A percentile compares a stretch with the other conserved stretches of the same genome.
Conservation (phyloP, 1,284 basidiomycete species). For the Ceratobasidium sp. region DNA sequence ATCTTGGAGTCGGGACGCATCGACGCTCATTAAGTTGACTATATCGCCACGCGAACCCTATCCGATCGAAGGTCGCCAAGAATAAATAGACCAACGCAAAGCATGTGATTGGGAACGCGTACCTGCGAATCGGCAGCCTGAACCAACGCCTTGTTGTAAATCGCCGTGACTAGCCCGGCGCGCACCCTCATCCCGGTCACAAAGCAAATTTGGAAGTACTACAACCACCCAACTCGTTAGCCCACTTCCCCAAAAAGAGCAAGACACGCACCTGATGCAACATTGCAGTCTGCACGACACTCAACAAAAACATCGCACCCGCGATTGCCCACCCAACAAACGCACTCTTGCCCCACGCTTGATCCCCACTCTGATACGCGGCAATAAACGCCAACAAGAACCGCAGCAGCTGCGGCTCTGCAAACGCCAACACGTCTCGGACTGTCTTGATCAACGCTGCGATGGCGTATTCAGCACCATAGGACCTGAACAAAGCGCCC, state of each 20-base stretch:
- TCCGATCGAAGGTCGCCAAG: background rate
- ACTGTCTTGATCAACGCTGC: slow-evolving; percentile 76
- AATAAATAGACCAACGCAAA: background rate
- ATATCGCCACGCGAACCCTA: slow-evolving; percentile 86
- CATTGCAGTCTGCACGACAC: slow-evolving; percentile 81
- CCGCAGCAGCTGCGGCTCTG: slow-evolving; percentile 90
- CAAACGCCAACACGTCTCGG: slow-evolving; percentile 85
- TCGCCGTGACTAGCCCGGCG: slow-evolving; percentile 84
- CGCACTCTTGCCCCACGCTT: slow-evolving; percentile 43
- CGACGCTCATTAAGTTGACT: slow-evolving; percentile 92
- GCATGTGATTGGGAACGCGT: background rate
- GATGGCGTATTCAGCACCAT: slow-evolving; percentile 78
- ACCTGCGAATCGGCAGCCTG: slow-evolving; percentile 85
- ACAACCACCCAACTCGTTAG: slow-evolving; percentile 1
- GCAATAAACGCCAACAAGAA: slow-evolving; percentile 85
- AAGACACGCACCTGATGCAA: slow-evolving; percentile 76
- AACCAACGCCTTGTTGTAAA: slow-evolving; percentile 88
- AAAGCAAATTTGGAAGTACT: slow-evolving; percentile 86
- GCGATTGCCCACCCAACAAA: slow-evolving; percentile 80
- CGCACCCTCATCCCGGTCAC: slow-evolving; percentile 93
- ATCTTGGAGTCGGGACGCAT: slow-evolving; percentile 87
- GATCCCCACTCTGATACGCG: slow-evolving; percentile 66
- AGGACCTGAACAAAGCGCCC: slow-evolving; percentile 77
- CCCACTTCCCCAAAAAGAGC: background rate
- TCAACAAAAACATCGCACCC: slow-evolving; percentile 79